Base-by-base conservation (phyloP, 2,329 filamentous ascomycete genomes). In the Botrytis aclada region DNA sequence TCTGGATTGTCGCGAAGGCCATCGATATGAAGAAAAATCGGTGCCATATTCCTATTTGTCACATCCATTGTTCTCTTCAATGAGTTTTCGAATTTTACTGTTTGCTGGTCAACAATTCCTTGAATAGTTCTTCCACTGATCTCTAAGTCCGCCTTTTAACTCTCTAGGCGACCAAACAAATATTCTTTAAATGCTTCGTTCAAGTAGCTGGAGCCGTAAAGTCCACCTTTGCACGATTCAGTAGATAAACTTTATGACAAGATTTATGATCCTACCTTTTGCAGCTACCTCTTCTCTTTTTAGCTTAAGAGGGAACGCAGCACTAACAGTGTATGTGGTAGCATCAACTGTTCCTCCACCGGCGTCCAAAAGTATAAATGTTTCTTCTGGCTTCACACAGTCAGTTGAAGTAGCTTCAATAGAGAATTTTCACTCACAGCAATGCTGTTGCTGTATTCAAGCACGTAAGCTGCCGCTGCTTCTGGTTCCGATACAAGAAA, bases 341-440 rank as follows among this genome's bases (percentile, higher is more conserved):
- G 74, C 73, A 66, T 80, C 79, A 29, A 79, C 78, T 20, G 78
- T 79, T 32, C 78, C 79, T 37, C 79, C 79, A 54, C 79, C 79
- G 69, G 74, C 72, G 69, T 78, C 76, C 7, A 80, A 56, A 25
- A 80, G 61, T 7, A 78, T 47, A 62, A 78, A 78, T 1, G 74
- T 75, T 56, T 79, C 77, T 39, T 65, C 74, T 25, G 71, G 51
- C 75, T 78, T 47, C 7, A 39, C 7, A 12, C 43, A 32, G 22
- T 65, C 58, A 72, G 62, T 58, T 22, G 25, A 37, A n/a, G 39
- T 25, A 70, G 5, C 29, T 29, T 14, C 16, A 16, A 39, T 39
- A 14, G 16, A 22, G 3, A 3, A 14, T 3, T n/a, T 25, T 34
- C 56, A 10, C 72, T 62, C n/a, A 76, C 72, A n/a, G 18, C 3